Evolutionary conservation across 352 stramenopile genomes (phyloP), one percentile per base, ranked within the genome.

Genomic region (Globisporangium sylvaticum): DNA sequence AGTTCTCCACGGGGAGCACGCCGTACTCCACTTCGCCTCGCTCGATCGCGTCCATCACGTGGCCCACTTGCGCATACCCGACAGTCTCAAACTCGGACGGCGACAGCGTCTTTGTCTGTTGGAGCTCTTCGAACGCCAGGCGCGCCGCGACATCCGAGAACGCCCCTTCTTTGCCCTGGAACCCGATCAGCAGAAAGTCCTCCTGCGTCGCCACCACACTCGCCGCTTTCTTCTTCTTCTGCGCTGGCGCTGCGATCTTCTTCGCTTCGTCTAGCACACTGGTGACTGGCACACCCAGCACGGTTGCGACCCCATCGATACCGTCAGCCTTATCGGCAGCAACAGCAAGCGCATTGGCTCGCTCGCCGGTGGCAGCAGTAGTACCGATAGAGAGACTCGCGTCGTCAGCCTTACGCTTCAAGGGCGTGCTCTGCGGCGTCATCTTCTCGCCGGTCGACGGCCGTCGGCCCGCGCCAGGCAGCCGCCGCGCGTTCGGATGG

Each of bases 1-100:
- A 92, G 76, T 91, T 90, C 64, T 90, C 80, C 50, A 90, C 75
- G 2, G 84, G 84, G 53, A 92, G 44, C 42, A 92, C 82, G 31
- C 69, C 84, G 65, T 80, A 90, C 27, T 82, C 73, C 39, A 90
- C 74, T 53, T 86, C 78, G 9, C 77, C 78, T n/a, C 78, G 75
- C 61, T 88, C 77, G 14, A 90, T 71, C 8, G 80, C 80, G 25
- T 79, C 77, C 67, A 92, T 65, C 58, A 90, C 80, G 48, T 87
- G 75, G 29, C 65, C 67, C 31, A 88, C 72, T 32, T 88, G 80
- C 27, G 81, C 75, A 50, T 87, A 83, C 8, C 79, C 79, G 22
- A 90, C 73, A 0, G 84, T 90, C 72, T 87, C 83, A 53, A 87
- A 90, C 4, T 86, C 74, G 46, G 60, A 67, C 3, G 79, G 80